Percentiles rank a stretch among this genome's conserved stretches.
These are phyloP conservation scores for Xanthoparmelia taractica DNA, from an alignment of 495 filamentous ascomycete genomes.

Conservation along the genomic window DNA sequence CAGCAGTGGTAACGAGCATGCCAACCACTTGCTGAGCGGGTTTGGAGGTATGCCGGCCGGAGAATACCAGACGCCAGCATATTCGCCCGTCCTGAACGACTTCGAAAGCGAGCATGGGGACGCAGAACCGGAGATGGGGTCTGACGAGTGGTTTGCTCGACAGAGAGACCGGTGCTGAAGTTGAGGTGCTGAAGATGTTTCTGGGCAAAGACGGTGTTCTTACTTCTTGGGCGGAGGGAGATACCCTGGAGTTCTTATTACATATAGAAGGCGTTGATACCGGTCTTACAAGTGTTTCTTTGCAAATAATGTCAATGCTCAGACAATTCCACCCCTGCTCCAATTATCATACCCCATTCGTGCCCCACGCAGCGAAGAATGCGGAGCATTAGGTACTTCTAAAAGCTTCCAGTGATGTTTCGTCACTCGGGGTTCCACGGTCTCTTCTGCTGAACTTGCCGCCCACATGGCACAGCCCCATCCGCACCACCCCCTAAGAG, in stretches of 20 bases:
- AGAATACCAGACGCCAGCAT: constrained; percentile 7
- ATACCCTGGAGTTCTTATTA: background rate
- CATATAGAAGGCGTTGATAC: background rate
- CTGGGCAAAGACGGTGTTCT: background rate
- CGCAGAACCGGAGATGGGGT: constrained; percentile 13
- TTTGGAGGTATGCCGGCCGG: background rate
- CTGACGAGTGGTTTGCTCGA: constrained; percentile 20
- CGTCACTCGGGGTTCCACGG: background rate
- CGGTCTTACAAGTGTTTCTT: background rate
- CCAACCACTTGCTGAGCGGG: background rate
- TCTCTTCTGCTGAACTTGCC: background rate
- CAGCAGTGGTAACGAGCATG: constrained; percentile 11
- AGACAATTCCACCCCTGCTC: background rate
- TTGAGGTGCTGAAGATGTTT: background rate
- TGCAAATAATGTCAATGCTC: background rate
- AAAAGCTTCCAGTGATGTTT: background rate
- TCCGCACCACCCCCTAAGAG: background rate
- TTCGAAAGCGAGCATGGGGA: constrained; percentile 18
- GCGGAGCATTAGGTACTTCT: background rate
- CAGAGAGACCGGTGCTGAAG: constrained; percentile 8
- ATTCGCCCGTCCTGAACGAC: constrained; percentile 14
- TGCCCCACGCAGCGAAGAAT: background rate
- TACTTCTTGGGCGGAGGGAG: background rate
- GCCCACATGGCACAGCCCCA: background rate
- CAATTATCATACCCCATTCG: background rate